These are phyloP conservation scores for Paracorniculantispora psalliotae DNA, from an alignment of 2,329 filamentous ascomycete species.

Conservation along the genomic window DNA sequence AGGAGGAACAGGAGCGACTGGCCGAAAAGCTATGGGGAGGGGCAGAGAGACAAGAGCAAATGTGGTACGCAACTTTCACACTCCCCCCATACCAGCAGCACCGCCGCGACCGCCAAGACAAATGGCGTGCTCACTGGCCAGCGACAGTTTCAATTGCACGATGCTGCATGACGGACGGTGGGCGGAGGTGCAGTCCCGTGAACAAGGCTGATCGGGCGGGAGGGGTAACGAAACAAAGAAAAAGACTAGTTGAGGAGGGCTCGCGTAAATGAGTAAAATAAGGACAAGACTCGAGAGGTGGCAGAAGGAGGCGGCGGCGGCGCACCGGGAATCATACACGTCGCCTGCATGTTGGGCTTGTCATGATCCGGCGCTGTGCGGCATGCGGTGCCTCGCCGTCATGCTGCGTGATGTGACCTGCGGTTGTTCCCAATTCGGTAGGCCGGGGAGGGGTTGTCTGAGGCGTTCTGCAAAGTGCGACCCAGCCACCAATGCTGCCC, in stretches of 20 bases:
- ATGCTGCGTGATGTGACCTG: not conserved
- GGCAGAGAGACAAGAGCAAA: no score
- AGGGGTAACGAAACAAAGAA: not conserved
- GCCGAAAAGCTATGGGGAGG: no score
- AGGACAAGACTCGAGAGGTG: slow-evolving; percentile 5
- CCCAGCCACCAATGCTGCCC: not conserved
- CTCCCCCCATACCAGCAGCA: no score
- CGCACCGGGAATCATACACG: slow-evolving; percentile 3
- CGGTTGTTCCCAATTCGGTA: not conserved
- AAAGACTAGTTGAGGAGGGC: no score
- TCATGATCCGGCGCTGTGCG: slow-evolving; percentile 1
- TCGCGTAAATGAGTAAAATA: no score
- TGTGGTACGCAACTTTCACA: no score
- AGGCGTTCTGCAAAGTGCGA: not conserved
- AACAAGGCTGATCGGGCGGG: not conserved
- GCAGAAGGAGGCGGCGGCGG: not conserved
- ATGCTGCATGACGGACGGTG: not conserved
- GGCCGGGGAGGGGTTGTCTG: not conserved
- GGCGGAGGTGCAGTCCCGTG: not conserved
- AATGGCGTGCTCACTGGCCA: slow-evolving; percentile 7
- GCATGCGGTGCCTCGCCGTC: slow-evolving; percentile 3
- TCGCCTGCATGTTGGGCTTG: slow-evolving; percentile 8
- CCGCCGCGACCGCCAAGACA: not conserved
- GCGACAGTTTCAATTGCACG: not conserved
- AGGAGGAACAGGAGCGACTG: no score